Conservation (phyloP, 805 yeast species). For the Yamadazyma sp. region DNA sequence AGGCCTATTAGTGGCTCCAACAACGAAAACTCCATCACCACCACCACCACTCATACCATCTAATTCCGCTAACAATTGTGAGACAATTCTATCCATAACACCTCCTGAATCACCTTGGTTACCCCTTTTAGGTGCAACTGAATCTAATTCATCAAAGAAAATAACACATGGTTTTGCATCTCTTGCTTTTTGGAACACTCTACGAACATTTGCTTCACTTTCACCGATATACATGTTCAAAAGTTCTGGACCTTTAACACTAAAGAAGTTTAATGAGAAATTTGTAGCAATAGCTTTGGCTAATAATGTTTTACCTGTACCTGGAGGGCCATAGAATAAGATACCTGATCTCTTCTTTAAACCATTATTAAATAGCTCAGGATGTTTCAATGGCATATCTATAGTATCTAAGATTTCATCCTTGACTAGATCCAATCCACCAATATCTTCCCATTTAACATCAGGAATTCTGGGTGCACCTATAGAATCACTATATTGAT, state of each 20-base stretch:
- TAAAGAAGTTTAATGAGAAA: slow-evolving; percentile 88
- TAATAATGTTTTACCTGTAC: slow-evolving; percentile 92
- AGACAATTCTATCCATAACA: slow-evolving; percentile 97
- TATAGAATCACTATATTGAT: slow-evolving; percentile 86
- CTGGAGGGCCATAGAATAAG: slow-evolving; percentile 96
- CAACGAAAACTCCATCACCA: slow-evolving; percentile 82
- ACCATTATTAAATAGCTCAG: slow-evolving; percentile 83
- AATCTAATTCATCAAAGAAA: slow-evolving; percentile 95
- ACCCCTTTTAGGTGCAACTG: slow-evolving; percentile 98
- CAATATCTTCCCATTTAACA: slow-evolving; percentile 96
- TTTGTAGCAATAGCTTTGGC: slow-evolving; percentile 98
- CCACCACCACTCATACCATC: slow-evolving; percentile 89
- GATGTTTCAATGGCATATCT: slow-evolving; percentile 92
- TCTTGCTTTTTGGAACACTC: slow-evolving; percentile 89
- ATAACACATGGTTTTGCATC: slow-evolving; percentile 98
- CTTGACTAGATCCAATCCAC: slow-evolving; percentile 88
- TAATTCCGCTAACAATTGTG: slow-evolving; percentile 89
- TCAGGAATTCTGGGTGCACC: slow-evolving; percentile 97
- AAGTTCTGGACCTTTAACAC: slow-evolving; percentile 96
- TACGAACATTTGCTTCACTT: slow-evolving; percentile 93
- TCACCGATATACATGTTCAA: slow-evolving; percentile 98
- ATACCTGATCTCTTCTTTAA: slow-evolving; percentile 93
- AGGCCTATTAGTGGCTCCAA: slow-evolving; percentile 98
- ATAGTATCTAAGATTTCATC: slow-evolving; percentile 93
- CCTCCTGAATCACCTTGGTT: slow-evolving; percentile 99